Evolutionary conservation across 2,329 filamentous ascomycete species (phyloP).

Genomic region (Bertia moriformis): DNA sequence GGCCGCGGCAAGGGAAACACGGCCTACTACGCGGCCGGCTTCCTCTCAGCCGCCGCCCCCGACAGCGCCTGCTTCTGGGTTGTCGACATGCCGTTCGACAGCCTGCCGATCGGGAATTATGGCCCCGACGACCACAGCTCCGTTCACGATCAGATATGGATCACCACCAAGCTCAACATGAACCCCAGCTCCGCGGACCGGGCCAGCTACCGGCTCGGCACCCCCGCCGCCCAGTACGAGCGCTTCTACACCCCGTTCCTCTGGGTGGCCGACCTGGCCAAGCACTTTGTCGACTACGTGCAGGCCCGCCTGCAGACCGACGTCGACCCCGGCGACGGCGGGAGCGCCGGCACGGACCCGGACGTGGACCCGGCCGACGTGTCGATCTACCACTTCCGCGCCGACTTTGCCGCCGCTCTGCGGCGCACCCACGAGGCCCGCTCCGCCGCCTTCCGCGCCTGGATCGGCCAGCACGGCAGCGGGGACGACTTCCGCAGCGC

Average conservation of each 20-base stretch:
- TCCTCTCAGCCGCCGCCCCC: slow-evolving; percentile 31
- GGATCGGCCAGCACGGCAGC: slow-evolving; percentile 33
- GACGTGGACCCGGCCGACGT: slow-evolving; percentile 17
- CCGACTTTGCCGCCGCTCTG: slow-evolving; percentile 43
- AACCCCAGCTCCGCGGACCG: slow-evolving; percentile 14
- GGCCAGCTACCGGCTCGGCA: slow-evolving; percentile 50
- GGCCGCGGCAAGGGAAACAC: slow-evolving; percentile 13
- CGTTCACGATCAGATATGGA: slow-evolving; percentile 42
- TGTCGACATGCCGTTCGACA: slow-evolving; percentile 34
- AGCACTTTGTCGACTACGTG: slow-evolving; percentile 59
- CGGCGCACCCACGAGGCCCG: slow-evolving; percentile 22
- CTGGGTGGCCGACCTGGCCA: slow-evolving; percentile 58
- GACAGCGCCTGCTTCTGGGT: slow-evolving; percentile 29
- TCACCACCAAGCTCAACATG: slow-evolving; percentile 39
- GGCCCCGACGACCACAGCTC: slow-evolving; percentile 25
- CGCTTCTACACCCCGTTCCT: slow-evolving; percentile 48
- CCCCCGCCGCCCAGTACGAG: slow-evolving; percentile 42
- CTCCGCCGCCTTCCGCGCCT: slow-evolving; percentile 28
- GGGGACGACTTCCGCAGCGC: slow-evolving; percentile 47
- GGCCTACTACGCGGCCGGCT: slow-evolving; percentile 44
- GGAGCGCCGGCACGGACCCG: not conserved
- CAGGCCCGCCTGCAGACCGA: slow-evolving; percentile 7
- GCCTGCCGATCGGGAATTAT: slow-evolving; percentile 55
- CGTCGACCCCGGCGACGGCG: not conserved
- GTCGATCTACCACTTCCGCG: slow-evolving; percentile 38